These are phyloP conservation scores for Astrothelium macrocarpum DNA, from an alignment of 495 filamentous ascomycete species.

Conservation along the genomic window DNA sequence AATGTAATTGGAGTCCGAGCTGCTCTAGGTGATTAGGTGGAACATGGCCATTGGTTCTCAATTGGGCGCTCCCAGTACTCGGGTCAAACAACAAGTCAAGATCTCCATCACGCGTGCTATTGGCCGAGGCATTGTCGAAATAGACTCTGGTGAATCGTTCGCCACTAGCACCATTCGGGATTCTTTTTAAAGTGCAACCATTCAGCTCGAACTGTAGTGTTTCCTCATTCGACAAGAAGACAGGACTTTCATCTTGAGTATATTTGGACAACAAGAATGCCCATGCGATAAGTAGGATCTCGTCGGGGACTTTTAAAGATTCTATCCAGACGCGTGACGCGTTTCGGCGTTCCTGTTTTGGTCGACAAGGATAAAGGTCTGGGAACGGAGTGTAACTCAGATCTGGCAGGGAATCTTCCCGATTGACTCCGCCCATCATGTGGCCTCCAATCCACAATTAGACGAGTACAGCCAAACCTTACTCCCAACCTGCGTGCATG, in stretches of 20 bases:
- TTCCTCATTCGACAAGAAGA: background rate
- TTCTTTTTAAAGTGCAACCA: background rate
- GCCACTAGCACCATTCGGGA: background rate
- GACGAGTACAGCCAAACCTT: background rate
- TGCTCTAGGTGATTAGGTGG: conserved; percentile 1
- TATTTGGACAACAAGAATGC: background rate
- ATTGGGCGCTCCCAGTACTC: background rate
- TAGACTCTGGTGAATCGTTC: background rate
- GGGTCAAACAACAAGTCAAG: background rate
- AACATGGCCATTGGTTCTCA: background rate
- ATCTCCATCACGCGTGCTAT: background rate
- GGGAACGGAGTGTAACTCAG: conserved; percentile 1
- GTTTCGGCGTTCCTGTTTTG: background rate
- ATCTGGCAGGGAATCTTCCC: background rate
- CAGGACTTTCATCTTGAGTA: background rate
- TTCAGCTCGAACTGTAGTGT: background rate
- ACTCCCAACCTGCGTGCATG: background rate
- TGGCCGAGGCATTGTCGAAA: background rate
- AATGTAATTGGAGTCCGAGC: background rate
- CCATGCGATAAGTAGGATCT: background rate
- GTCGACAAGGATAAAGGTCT: background rate
- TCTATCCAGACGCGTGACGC: background rate
- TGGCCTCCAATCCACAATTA: background rate
- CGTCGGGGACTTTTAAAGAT: background rate
- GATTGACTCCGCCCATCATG: conserved; percentile 1